Base-by-base conservation (phyloP, 2,329 filamentous ascomycete species). In the Phoma sp. region DNA sequence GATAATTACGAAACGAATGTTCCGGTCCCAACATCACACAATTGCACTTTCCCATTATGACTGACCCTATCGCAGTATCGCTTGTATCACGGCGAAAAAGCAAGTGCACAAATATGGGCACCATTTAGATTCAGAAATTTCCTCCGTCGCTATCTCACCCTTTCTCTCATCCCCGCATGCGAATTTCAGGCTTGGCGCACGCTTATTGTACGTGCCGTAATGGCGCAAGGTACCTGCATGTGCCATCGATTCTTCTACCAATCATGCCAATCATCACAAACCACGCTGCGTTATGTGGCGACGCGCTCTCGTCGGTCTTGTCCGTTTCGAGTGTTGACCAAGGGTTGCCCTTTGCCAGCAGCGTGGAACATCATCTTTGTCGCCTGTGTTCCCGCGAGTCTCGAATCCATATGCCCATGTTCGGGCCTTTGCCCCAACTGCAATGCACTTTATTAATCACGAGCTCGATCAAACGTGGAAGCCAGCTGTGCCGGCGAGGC, bases 201-300 rank as follows among this genome's bases (percentile, higher is more conserved):
- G 30, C 30, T 23, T 11, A 30, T 24, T 23, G 33, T 24, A 32
- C 33, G 10, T 41, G 30, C 41, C 43, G 33, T 33, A 24, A 25
- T 14, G 45, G 10, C 11, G 11, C 11, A 38, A 38, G 22, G 35
- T 48, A 54, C 45, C 40, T 48, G 51, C 50, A 44, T 43, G 7
- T 29, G 14, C 29, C 6, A 27, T 3, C n/a, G 18, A 1, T 32
- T 25, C 39, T 37, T 43, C 50, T 38, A 43, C 50, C 43, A 53
- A 53, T 49, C 30, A 32, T 2, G 2, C 14, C 4, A 11, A 10
- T 10, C 13, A 2, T 25, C 23, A 30, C 4, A 25, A 22, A 18
- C 18, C 2, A 11, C 39, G 10, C 9, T 13, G 7, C 25, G 13
- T 22, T 40, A 22, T 47, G 38, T 25, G 10, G 30, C 30, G 10